A percentile compares a stretch with the other conserved stretches of the same genome.
phyloP scores from a whole-genome alignment of 768 basidiomycete genomes.

The Atractiella rhizophila region DNA sequence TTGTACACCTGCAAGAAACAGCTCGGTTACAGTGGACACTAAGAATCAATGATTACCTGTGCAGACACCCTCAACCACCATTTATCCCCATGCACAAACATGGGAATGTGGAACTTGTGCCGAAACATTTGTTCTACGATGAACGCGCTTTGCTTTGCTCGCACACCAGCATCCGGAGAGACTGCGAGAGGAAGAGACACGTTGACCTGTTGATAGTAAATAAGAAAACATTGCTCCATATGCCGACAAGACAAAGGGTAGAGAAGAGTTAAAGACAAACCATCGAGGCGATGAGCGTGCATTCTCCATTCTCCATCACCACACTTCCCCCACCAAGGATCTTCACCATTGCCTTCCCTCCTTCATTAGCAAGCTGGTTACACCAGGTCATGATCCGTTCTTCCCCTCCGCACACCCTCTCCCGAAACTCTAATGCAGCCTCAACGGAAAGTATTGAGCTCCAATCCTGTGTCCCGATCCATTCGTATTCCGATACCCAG shows the following conservation, averaged over 20 bases:
- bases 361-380: slow-evolving; percentile 39
- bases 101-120: no score
- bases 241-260: neutral
- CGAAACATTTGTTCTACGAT: no score
- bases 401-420: slow-evolving; percentile 45
- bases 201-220: slow-evolving; percentile 8
- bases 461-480: slow-evolving; percentile 20
- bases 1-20: no score
- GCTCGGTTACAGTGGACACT: no score
- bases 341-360: slow-evolving; percentile 36
- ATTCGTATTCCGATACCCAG: slow-evolving; percentile 1
- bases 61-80: no score
- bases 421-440: slow-evolving; percentile 44
- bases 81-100: no score
- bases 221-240: no score
- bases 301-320: slow-evolving; percentile 33
- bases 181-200: slow-evolving; percentile 8
- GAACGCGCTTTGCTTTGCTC: no score
- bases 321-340: slow-evolving; percentile 37
- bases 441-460: slow-evolving; percentile 14
- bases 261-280: slow-evolving; percentile 22
- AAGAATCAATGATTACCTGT: no score
- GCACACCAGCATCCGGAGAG: neutral
- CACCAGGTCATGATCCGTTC: slow-evolving; percentile 43
- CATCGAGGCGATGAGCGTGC: slow-evolving; percentile 43